These are phyloP conservation scores for Oryza meyeriana DNA, from an alignment of 176 grass and related monocot species.

Conservation along the genomic window DNA sequence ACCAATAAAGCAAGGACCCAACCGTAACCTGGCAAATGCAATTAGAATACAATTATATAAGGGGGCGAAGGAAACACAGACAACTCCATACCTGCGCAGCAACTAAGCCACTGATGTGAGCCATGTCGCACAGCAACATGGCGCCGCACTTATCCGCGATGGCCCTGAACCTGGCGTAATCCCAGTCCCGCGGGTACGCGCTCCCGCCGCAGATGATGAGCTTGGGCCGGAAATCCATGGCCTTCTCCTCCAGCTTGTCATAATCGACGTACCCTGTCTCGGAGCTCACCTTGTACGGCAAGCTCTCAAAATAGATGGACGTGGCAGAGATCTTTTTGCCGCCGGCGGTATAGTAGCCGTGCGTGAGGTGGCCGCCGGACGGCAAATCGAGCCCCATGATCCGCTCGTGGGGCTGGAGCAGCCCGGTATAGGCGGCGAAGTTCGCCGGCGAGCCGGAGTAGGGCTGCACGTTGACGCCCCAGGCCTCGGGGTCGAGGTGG, in stretches of 20 bases:
- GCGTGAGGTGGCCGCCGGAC: conserved; percentile 68
- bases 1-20: background rate
- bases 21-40: background rate
- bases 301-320: conserved; percentile 64
- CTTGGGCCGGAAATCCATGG: conserved; percentile 55
- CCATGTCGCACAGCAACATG: conserved; percentile 75
- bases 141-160: conserved; percentile 63
- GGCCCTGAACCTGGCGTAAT: conserved; percentile 56
- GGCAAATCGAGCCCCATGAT: conserved; percentile 87
- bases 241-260: conserved; percentile 59
- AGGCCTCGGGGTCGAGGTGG: conserved; percentile 42
- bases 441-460: conserved; percentile 66
- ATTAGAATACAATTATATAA: background rate
- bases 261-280: conserved; percentile 64
- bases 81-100: conserved; percentile 49
- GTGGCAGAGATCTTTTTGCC: conserved; percentile 72
- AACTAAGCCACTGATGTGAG: conserved; percentile 74
- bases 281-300: conserved; percentile 64
- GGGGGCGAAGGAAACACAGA: background rate
- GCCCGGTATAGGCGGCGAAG: conserved; percentile 64
- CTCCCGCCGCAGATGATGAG: conserved; percentile 60
- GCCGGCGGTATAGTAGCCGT: conserved; percentile 53
- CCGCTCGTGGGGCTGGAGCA: conserved; percentile 60
- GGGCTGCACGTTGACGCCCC: conserved; percentile 82
- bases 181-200: conserved; percentile 67